Evolutionary conservation across 495 filamentous ascomycete species (phyloP), one percentile per base, ranked within the genome.

Genomic region (Sordaria brevicollis): DNA sequence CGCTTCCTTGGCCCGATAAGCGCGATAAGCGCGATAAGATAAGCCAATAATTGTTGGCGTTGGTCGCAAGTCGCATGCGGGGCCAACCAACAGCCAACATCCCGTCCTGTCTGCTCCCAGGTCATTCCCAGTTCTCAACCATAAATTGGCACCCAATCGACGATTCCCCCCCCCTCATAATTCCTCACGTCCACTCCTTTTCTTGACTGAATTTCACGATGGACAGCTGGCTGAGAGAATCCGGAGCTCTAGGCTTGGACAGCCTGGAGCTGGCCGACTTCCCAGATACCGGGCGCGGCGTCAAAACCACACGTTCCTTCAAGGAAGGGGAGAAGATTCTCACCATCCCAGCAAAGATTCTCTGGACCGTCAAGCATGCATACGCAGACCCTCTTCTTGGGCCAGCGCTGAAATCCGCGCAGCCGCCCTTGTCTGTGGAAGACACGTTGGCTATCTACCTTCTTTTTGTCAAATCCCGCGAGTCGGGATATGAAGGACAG

Each of bases 361-460:
- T 78, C 70, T 78, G 76, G 76, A 78, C 74, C 68, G 76, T 77
- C 68, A 62, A 77, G 41, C 76, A 78, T 70, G 76, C 76, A 69
- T 77, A 78, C 70, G 76, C 74, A 65, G 76, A 78, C 73, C 70
- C 71, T 68, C 67, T 77, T 67, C 76, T 78, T 67, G 76, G 74
- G 41, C 71, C 73, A 70, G 74, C 66, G 49, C 76, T 78, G 70
- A 71, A 69, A 73, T 76, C 75, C 75, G 43, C 54, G 65, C 69
- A 66, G 69, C 76, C 76, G 67, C 76, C 75, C 49, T 74, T 77
- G 71, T 76, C 76, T 65, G 69, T 75, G 49, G 75, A 77, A 70
- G 76, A 77, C 76, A 75, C 70, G 71, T 74, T 78, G 70, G 75
- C 75, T 35, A 73, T 65, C 35, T 75, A 77, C 67, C 65, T 77